These are phyloP conservation scores for Calonectria honghensis DNA, from an alignment of 2,329 filamentous ascomycete genomes.

Conservation along the genomic window DNA sequence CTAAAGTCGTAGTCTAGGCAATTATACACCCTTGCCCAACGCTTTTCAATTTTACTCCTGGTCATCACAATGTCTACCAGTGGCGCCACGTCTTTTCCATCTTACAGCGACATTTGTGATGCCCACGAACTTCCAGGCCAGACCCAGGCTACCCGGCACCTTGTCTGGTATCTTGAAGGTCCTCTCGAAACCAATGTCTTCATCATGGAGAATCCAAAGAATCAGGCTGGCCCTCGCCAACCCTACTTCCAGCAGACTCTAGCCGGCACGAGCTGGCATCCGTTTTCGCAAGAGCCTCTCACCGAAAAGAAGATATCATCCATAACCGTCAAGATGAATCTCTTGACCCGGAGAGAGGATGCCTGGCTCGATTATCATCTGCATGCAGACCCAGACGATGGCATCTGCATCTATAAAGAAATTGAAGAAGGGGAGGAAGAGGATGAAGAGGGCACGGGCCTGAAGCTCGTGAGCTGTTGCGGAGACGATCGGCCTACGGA, in stretches of 20 bases:
- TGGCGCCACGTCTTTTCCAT: too few relatives aligned
- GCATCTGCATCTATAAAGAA: not conserved
- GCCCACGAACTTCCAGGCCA: not conserved
- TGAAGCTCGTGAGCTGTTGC: slow-evolving; percentile 11
- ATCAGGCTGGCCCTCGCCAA: not conserved
- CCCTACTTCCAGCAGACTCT: not conserved
- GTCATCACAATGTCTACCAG: too few relatives aligned
- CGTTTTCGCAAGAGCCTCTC: not conserved
- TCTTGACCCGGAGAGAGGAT: not conserved
- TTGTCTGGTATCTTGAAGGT: not conserved
- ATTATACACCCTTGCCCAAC: too few relatives aligned
- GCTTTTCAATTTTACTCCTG: too few relatives aligned
- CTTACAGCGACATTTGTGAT: not conserved
- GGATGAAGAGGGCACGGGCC: not conserved
- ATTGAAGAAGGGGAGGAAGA: not conserved
- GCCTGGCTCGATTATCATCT: not conserved
- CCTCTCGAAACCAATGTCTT: not conserved
- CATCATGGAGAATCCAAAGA: not conserved
- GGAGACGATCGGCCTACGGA: slow-evolving; percentile 30
- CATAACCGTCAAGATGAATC: slow-evolving; percentile 23
- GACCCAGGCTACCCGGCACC: not conserved
- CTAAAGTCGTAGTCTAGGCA: too few relatives aligned
- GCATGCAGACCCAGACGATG: slow-evolving; percentile 20
- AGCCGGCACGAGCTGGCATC: not conserved
- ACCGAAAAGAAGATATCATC: not conserved